phyloP scores from a whole-genome alignment of 2,329 filamentous ascomycete genomes.

The Penicillium hordei region DNA sequence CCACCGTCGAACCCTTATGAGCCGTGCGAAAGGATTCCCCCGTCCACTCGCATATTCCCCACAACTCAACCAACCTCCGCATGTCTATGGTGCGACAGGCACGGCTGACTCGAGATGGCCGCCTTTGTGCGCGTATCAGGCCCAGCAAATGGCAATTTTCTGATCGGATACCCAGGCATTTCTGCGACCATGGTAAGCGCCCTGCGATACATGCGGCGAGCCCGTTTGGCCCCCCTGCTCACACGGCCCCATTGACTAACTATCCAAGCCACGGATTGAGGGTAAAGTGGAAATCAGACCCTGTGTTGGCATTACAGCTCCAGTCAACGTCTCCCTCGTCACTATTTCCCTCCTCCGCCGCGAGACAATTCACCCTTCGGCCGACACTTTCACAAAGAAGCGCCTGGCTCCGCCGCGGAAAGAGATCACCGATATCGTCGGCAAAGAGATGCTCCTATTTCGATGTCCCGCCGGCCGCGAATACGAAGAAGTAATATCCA shows the following conservation, averaged over 20 bases:
- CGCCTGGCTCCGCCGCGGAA: constrained; percentile 86
- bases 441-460: constrained; percentile 91
- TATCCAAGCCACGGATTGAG: constrained; percentile 81
- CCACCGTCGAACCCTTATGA: constrained; percentile 26
- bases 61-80: constrained; percentile 30
- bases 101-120: constrained; percentile 55
- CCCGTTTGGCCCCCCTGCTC: not conserved
- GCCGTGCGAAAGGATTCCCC: constrained; percentile 20
- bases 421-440: constrained; percentile 88
- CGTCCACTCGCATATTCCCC: constrained; percentile 29
- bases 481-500: constrained; percentile 83
- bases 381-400: constrained; percentile 90
- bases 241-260: constrained; percentile 12
- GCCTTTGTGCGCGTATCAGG: constrained; percentile 94
- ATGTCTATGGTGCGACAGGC: constrained; percentile 44
- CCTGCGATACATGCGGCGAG: constrained; percentile 8
- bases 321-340: constrained; percentile 87
- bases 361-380: constrained; percentile 94
- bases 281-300: constrained; percentile 96
- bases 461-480: constrained; percentile 81
- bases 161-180: constrained; percentile 96
- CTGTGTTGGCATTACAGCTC: constrained; percentile 77
- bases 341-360: constrained; percentile 90
- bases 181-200: constrained; percentile 87
- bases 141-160: constrained; percentile 92